Evolutionary conservation across 345 rosid species (phyloP).

Genomic region (Citrus trifoliata): DNA sequence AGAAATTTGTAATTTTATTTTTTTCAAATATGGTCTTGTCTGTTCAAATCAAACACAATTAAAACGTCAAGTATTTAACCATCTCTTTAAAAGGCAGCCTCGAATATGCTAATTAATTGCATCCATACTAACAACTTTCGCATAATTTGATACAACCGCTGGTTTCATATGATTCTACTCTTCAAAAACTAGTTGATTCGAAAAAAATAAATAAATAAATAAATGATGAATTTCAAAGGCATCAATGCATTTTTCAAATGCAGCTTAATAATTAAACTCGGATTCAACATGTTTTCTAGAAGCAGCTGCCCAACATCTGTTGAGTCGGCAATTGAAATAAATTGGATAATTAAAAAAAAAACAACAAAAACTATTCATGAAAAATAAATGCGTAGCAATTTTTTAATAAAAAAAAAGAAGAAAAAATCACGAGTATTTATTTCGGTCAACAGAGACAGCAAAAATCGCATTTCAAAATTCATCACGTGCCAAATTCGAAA

Average conservation of each 20-base stretch:
- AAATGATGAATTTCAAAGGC: neutral
- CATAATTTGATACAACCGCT: no score
- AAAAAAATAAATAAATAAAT: no score
- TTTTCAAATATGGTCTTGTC: neutral
- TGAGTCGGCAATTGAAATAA: slow-evolving; percentile 3
- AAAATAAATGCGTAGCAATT: neutral
- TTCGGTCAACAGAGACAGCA: no score
- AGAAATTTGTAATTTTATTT: no score
- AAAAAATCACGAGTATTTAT: no score
- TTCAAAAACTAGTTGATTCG: no score
- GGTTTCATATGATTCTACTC: no score
- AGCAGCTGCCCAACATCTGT: neutral
- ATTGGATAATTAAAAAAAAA: no score
- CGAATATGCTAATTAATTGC: no score
- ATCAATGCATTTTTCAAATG: neutral
- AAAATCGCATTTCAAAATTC: neutral
- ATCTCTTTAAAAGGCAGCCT: neutral
- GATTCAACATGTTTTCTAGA: neutral
- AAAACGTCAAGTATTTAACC: neutral
- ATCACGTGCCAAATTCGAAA: neutral
- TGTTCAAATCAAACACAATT: neutral
- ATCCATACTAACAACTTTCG: no score
- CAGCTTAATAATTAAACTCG: no score
- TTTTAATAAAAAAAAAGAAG: no score
- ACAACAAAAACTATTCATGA: neutral